Evolutionary conservation across 306 rosid genomes (phyloP).

Genomic region (Rubus idaeus): DNA sequence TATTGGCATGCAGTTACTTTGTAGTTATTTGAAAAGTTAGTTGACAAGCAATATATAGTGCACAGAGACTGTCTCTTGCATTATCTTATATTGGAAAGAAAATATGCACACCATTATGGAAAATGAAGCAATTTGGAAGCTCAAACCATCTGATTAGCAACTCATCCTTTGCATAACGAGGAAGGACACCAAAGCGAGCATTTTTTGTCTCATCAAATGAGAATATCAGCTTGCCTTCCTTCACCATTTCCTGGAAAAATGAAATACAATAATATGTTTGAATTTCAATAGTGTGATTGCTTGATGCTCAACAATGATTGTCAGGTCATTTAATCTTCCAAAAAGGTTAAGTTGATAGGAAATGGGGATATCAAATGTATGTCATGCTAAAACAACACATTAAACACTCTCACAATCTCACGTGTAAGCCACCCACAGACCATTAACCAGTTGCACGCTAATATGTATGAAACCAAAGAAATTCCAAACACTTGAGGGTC

Average conservation of each 20-base stretch:
- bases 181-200: slow-evolving; percentile 92
- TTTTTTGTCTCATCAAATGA: slow-evolving; percentile 79
- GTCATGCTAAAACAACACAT: slow-evolving; percentile 1
- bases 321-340: background rate
- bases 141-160: slow-evolving; percentile 84
- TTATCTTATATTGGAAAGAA: slow-evolving; percentile 2
- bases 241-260: slow-evolving; percentile 93
- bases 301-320: slow-evolving; percentile 3
- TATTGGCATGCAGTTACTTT: background rate
- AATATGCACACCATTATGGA: slow-evolving; percentile 71
- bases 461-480: background rate
- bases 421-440: background rate
- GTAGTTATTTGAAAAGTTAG: background rate
- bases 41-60: slow-evolving; percentile 1
- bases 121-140: slow-evolving; percentile 95
- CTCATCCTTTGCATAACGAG: slow-evolving; percentile 89
- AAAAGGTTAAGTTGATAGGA: background rate
- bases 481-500: background rate
- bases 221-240: slow-evolving; percentile 71
- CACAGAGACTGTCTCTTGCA: background rate
- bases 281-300: slow-evolving; percentile 15
- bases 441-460: background rate
- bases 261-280: slow-evolving; percentile 9
- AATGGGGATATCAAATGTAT: background rate
- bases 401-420: background rate